These are phyloP conservation scores for Hyaloscypha variabilis DNA, from an alignment of 495 filamentous ascomycete species.

Conservation along the genomic window DNA sequence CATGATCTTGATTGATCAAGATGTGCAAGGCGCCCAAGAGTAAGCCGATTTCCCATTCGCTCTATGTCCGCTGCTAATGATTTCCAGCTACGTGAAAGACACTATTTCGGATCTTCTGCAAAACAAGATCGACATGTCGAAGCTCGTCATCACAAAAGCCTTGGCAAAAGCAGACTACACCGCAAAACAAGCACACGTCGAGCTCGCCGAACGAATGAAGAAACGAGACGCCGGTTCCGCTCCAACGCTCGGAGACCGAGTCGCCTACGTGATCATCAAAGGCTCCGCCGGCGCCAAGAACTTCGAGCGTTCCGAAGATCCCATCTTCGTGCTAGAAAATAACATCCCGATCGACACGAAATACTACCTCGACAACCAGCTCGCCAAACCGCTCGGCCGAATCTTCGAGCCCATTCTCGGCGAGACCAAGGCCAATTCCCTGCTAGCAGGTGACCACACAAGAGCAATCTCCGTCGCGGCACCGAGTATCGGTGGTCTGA, in stretches of 20 bases:
- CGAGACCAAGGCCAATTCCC: constrained; percentile 80
- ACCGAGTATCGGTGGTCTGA: constrained; percentile 86
- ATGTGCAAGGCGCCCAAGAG: constrained; percentile 90
- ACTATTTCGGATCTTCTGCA: constrained; percentile 94
- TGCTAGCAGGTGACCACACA: constrained; percentile 89
- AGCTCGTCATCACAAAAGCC: constrained; percentile 98
- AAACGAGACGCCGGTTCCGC: constrained; percentile 96
- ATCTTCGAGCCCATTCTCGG: constrained; percentile 98
- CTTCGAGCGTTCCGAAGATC: constrained; percentile 95
- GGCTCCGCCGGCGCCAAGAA: constrained; percentile 85
- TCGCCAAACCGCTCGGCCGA: constrained; percentile 87
- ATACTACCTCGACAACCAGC: constrained; percentile 98
- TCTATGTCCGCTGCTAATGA: constrained; percentile 1
- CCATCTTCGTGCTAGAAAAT: constrained; percentile 94
- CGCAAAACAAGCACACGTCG: constrained; percentile 92
- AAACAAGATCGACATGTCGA: constrained; percentile 98
- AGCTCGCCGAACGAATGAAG: constrained; percentile 91
- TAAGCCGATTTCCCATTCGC: constrained; percentile 44
- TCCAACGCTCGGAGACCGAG: constrained; percentile 91
- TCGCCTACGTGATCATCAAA: constrained; percentile 98
- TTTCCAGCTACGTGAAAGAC: constrained; percentile 85
- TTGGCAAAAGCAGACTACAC: constrained; percentile 82
- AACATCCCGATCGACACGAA: constrained; percentile 98
- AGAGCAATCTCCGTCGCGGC: constrained; percentile 88
- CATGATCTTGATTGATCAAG: constrained; percentile 93